Base-by-base conservation (phyloP, 208 protist species). In the Acanthamoeba sp. region DNA sequence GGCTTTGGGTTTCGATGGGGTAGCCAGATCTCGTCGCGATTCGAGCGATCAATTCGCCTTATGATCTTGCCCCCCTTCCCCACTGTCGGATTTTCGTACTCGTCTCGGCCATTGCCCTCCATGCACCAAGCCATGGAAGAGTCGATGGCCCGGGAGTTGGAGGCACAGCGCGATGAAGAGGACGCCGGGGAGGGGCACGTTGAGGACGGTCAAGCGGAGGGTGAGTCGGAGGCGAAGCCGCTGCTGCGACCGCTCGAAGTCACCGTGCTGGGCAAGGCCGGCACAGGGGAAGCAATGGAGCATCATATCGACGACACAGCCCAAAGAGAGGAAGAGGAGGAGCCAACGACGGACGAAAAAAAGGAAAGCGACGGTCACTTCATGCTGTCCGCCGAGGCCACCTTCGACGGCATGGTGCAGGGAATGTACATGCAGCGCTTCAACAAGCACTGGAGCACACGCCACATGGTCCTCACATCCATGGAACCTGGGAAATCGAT, bases 321-420 rank as follows among this genome's bases (percentile, higher is more conserved):
- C 48, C 1, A 48, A 27, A 14, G 12, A 1, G 38, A 42, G 20
- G 76, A 42, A 48, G 76, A 55, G 22, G 82, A 66, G 38, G 73
- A 82, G 10, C 12, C 5, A 10, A 36, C 2, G 27, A 18, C 4
- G 76, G 45, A 84, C 4, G 38, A 29, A 16, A 45, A 32, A 5
- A n/a, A 82, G 38, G 40, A 82, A 82, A 71, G 29, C 32, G 38
- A 22, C 6, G 40, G 73, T 20, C 36, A 82, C 12, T 50, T 52
- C 29, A 82, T 52, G 34, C 36, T 82, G 6, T 42, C 73, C 10
- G 73, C 36, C 20, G 73, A 82, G 73, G 73, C 73, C 38, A 89
- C 55, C 32, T 89, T 89, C 55, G 48, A 66, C 29, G 82, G 82
- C 45, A 89, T 89, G 82, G 82, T 89, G 82, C 82, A 89, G 32